Percentiles rank a stretch among this genome's conserved stretches.
These are phyloP conservation scores for Pneumocystis sp. DNA, from an alignment of 1,139 yeast species.

Conservation along the genomic window DNA sequence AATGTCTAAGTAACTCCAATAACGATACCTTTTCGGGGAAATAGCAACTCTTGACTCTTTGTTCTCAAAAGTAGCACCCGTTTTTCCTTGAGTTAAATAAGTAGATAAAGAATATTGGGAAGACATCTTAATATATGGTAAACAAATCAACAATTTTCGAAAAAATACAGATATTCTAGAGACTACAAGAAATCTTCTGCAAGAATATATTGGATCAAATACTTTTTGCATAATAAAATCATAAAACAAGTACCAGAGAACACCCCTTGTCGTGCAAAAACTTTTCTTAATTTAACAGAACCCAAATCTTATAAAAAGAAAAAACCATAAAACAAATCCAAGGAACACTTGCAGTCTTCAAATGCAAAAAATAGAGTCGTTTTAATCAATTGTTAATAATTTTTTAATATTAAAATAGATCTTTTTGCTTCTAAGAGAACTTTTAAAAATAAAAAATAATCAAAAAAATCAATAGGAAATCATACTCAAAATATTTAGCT, in stretches of 20 bases:
- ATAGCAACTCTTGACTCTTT: not conserved
- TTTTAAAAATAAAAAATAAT: no score
- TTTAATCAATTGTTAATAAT: no score
- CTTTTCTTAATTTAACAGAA: not conserved
- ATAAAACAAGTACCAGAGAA: not conserved
- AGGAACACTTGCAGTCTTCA: no score
- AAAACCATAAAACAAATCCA: no score
- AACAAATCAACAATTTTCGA: not conserved
- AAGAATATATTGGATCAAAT: not conserved
- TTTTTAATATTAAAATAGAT: no score
- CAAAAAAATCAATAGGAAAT: no score
- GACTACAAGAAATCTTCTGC: not conserved
- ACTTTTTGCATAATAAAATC: not conserved
- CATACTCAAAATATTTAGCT: no score
- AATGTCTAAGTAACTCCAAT: not conserved
- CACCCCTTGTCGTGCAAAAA: not conserved
- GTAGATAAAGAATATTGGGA: not conserved
- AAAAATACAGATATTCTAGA: not conserved
- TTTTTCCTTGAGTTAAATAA: not conserved
- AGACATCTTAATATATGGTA: not conserved
- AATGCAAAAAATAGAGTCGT: no score
- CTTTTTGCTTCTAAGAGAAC: no score
- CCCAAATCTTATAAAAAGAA: not conserved
- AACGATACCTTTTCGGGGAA: not conserved
- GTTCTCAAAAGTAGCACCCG: not conserved